phyloP scores from a whole-genome alignment of 495 filamentous ascomycete species.

The Podospora australis region DNA sequence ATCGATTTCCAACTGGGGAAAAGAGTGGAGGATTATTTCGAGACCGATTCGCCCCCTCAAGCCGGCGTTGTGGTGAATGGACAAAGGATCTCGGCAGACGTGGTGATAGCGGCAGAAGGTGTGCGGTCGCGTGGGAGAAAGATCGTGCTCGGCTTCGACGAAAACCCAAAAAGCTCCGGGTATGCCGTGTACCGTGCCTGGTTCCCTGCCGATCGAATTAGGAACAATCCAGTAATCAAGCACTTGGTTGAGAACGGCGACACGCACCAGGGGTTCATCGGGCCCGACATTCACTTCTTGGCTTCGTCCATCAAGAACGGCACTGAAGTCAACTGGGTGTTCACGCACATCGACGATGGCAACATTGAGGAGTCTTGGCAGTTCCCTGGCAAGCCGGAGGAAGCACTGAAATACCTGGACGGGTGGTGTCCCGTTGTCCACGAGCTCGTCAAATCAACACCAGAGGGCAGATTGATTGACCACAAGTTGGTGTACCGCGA shows the following conservation, averaged over 20 bases:
- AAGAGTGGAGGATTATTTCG: conserved; percentile 55
- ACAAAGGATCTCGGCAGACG: conserved; percentile 45
- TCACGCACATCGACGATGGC: conserved; percentile 49
- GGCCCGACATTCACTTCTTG: conserved; percentile 59
- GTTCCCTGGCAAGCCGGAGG: conserved; percentile 52
- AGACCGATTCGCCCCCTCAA: conserved; percentile 38
- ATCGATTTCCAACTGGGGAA: conserved; percentile 50
- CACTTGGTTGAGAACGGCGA: conserved; percentile 60
- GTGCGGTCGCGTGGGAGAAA: conserved; percentile 53
- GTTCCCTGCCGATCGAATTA: conserved; percentile 54
- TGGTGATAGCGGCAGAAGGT: conserved; percentile 59
- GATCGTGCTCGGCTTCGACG: conserved; percentile 57
- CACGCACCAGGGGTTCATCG: conserved; percentile 53
- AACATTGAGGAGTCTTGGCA: conserved; percentile 57
- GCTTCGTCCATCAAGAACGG: conserved; percentile 56
- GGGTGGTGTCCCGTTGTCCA: conserved; percentile 61
- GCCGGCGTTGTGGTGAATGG: conserved; percentile 50
- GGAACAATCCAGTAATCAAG: conserved; percentile 54
- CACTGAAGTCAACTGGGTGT: conserved; percentile 63
- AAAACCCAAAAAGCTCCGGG: conserved; percentile 52
- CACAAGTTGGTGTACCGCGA: conserved; percentile 69
- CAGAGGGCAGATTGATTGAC: conserved; percentile 53
- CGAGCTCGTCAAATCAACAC: conserved; percentile 54
- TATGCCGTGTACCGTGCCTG: conserved; percentile 56
- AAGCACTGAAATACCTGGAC: conserved; percentile 52